Conservation (phyloP, 108 stramenopile species). For the Pseudonitzschia delicatissima region DNA sequence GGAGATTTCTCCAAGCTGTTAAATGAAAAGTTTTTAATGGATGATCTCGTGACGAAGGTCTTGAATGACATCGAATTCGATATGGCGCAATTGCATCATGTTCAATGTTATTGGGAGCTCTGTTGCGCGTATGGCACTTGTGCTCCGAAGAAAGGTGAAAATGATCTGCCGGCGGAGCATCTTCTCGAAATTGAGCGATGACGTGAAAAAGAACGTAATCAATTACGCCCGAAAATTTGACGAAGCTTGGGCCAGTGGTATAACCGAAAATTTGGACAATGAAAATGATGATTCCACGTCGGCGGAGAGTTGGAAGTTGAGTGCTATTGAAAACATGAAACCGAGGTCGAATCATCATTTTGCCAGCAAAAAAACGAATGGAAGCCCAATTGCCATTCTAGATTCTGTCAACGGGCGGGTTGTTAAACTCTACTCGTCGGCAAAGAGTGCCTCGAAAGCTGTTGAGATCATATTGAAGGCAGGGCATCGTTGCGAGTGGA, state of each 20-base stretch:
- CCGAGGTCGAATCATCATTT: slow-evolving; percentile 39
- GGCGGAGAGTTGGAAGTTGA: neutral
- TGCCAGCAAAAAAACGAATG: neutral
- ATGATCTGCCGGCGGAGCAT: slow-evolving; percentile 40
- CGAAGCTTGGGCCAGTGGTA: neutral
- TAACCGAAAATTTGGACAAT: neutral
- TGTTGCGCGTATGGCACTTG: slow-evolving; percentile 66
- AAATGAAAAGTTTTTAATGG: slow-evolving; percentile 14
- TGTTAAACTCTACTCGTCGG: slow-evolving; percentile 67
- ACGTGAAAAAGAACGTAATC: slow-evolving; percentile 35
- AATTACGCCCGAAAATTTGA: slow-evolving; percentile 39
- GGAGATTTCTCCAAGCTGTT: slow-evolving; percentile 41
- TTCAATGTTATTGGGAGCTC: slow-evolving; percentile 65
- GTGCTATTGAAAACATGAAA: slow-evolving; percentile 11
- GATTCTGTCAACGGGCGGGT: slow-evolving; percentile 66
- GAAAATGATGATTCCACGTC: neutral
- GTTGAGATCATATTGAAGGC: slow-evolving; percentile 31
- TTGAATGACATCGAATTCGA: slow-evolving; percentile 68
- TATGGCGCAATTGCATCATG: slow-evolving; percentile 78
- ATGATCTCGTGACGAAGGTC: slow-evolving; percentile 40
- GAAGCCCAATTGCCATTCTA: slow-evolving; percentile 57
- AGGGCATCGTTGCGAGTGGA: slow-evolving; percentile 61
- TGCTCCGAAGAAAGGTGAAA: slow-evolving; percentile 42
- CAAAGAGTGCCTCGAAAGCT: slow-evolving; percentile 43
- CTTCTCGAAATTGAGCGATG: slow-evolving; percentile 33